A percentile compares a stretch with the other conserved stretches of the same genome.
Evolutionary conservation across 345 rosid species (phyloP).

Genomic region (Eucalyptus guilfoylei): DNA sequence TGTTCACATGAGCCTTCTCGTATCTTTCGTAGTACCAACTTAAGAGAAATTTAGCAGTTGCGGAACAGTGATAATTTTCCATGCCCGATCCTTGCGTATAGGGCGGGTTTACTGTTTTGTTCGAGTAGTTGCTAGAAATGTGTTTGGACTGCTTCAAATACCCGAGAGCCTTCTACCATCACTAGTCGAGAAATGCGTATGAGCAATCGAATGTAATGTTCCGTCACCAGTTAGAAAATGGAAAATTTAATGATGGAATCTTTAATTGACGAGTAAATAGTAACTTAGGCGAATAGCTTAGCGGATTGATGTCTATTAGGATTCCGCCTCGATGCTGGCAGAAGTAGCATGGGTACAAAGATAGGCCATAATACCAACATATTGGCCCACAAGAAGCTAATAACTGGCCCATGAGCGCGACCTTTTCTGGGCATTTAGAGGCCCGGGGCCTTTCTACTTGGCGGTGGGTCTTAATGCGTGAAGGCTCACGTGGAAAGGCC

Average conservation of each 20-base stretch:
- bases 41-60: not conserved
- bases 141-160: not conserved
- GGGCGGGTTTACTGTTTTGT: not conserved
- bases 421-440: not conserved
- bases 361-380: not conserved
- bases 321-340: not conserved
- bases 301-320: not conserved
- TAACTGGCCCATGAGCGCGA: not conserved
- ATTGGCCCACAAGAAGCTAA: not conserved
- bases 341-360: not conserved
- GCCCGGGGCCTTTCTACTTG: not conserved
- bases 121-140: not conserved
- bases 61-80: not conserved
- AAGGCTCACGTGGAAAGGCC: not conserved
- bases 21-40: not conserved
- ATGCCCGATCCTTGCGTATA: not conserved
- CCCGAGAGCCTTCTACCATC: not conserved
- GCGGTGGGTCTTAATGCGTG: not conserved
- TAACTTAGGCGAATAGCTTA: not conserved
- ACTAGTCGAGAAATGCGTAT: not conserved
- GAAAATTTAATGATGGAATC: not conserved
- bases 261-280: not conserved
- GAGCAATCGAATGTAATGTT: not conserved
- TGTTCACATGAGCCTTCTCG: not conserved
- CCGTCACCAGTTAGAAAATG: not conserved